Conservation (phyloP, 2,329 filamentous ascomycete species). For the Byssothecium circinans region DNA sequence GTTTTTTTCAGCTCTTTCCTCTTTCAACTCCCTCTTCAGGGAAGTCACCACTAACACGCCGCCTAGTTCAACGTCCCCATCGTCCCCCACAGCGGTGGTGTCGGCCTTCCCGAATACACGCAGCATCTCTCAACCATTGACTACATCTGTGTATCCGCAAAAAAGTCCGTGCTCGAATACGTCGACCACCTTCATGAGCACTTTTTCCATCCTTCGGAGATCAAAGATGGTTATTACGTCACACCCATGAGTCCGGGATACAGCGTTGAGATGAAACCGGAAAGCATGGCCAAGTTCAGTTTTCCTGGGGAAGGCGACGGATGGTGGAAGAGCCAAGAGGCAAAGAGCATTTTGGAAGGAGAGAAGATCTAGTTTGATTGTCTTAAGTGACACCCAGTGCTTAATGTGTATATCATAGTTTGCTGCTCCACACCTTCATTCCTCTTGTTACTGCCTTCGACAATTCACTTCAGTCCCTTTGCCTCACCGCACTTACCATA, state of each 20-base stretch:
- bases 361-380: slow-evolving; percentile 42
- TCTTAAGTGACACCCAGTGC: no score
- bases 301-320: slow-evolving; percentile 79
- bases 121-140: slow-evolving; percentile 92
- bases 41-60: not conserved
- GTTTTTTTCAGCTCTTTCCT: not conserved
- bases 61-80: slow-evolving; percentile 68
- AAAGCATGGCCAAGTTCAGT: slow-evolving; percentile 77
- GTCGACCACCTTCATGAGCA: slow-evolving; percentile 94
- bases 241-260: slow-evolving; percentile 83
- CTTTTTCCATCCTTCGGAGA: slow-evolving; percentile 78
- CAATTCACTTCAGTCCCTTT: no score
- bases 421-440: no score
- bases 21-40: not conserved
- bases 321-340: slow-evolving; percentile 84
- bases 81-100: slow-evolving; percentile 86
- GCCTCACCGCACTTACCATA: no score
- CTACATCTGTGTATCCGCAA: slow-evolving; percentile 82
- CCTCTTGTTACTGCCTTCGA: no score
- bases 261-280: slow-evolving; percentile 89
- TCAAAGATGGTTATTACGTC: slow-evolving; percentile 84
- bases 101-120: slow-evolving; percentile 90
- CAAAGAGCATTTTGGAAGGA: slow-evolving; percentile 70
- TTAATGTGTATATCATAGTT: no score
- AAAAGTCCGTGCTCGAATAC: slow-evolving; percentile 82